Conservation (phyloP, 257 asterid genomes). For the Penstemon davidsonii region DNA sequence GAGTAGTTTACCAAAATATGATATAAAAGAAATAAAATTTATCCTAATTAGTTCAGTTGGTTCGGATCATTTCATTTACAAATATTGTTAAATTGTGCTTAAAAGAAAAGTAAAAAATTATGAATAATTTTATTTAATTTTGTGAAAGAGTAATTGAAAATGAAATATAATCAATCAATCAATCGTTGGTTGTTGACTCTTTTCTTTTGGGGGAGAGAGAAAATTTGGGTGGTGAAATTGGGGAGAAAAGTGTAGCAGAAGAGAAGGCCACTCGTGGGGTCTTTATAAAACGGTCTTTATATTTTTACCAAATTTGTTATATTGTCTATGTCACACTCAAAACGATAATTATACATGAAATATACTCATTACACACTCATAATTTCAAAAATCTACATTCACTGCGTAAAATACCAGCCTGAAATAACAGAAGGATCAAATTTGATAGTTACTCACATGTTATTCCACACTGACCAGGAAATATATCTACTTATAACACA, state of each 20-base stretch:
- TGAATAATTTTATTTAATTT: too few relatives aligned
- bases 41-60: too few relatives aligned
- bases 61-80: too few relatives aligned
- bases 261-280: slow-evolving; percentile 18
- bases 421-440: neutral
- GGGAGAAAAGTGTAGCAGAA: neutral
- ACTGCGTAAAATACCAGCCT: neutral
- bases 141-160: too few relatives aligned
- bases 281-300: neutral
- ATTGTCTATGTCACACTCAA: slow-evolving; percentile 7
- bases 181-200: too few relatives aligned
- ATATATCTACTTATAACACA: slow-evolving; percentile 12
- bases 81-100: too few relatives aligned
- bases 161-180: too few relatives aligned
- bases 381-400: slow-evolving; percentile 16
- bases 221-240: neutral
- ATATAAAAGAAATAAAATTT: too few relatives aligned
- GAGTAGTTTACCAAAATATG: too few relatives aligned
- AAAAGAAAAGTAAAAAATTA: too few relatives aligned
- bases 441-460: slow-evolving; percentile 16
- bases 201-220: neutral
- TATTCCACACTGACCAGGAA: slow-evolving; percentile 1
- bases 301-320: slow-evolving; percentile 25
- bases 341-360: neutral
- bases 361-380: slow-evolving; percentile 24